Conservation (phyloP, 495 filamentous ascomycete species). For the Xylaria bambusicola region DNA sequence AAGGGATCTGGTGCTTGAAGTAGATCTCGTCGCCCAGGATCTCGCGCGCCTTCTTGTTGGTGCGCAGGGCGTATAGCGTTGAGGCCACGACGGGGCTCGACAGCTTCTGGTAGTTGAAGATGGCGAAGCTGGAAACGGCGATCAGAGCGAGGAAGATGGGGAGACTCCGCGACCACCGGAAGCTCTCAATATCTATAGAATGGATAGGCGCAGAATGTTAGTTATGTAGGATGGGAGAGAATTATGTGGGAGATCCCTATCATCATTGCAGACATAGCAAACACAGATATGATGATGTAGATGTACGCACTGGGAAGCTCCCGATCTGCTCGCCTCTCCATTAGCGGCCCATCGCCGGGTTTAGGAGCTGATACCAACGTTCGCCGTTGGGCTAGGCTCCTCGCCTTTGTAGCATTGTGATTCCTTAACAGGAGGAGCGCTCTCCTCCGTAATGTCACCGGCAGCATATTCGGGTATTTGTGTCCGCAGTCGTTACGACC, state of each 20-base stretch:
- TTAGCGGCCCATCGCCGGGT: constrained; percentile 65
- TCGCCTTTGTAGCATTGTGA: constrained; percentile 14
- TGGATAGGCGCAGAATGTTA: not conserved
- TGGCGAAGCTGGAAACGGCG: constrained; percentile 67
- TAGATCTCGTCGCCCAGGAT: constrained; percentile 90
- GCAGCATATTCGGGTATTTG: constrained; percentile 36
- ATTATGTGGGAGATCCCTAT: not conserved
- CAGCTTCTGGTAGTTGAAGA: constrained; percentile 98
- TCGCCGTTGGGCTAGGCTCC: constrained; percentile 32
- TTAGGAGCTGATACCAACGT: constrained; percentile 49
- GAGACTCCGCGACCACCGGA: constrained; percentile 51
- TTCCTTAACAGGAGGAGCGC: constrained; percentile 24
- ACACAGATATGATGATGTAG: not conserved
- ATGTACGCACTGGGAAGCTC: constrained; percentile 64
- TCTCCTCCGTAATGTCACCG: constrained; percentile 40
- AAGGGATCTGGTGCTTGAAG: constrained; percentile 82
- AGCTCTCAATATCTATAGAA: constrained; percentile 36
- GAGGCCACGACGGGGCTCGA: constrained; percentile 79
- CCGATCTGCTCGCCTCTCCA: constrained; percentile 78
- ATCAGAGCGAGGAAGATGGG: constrained; percentile 61
- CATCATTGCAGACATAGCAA: constrained; percentile 13
- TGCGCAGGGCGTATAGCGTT: constrained; percentile 88
- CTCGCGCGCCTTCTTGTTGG: constrained; percentile 69
- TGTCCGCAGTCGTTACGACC: constrained; percentile 14
- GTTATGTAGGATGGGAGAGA: not conserved